phyloP scores from a whole-genome alignment of 306 rosid genomes.

The Cucumis sativus region DNA sequence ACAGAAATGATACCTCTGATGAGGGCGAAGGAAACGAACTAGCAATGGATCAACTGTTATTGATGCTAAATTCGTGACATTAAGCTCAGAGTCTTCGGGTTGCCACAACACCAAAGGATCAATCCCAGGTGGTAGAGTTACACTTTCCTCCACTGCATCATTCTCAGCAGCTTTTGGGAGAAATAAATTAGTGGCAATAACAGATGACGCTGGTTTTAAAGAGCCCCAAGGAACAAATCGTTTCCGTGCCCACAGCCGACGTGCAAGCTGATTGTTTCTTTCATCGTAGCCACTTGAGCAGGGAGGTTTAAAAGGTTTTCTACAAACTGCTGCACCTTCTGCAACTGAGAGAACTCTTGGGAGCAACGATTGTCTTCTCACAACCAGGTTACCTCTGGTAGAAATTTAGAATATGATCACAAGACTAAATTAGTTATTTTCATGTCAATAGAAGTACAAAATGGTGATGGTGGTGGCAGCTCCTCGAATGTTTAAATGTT shows the following conservation, averaged over 20 bases:
- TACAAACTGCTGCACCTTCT: conserved; percentile 51
- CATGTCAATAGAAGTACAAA: not conserved
- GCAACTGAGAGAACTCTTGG: conserved; percentile 73
- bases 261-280: conserved; percentile 44
- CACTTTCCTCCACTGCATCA: conserved; percentile 26
- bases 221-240: conserved; percentile 95
- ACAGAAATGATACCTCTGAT: conserved; percentile 54
- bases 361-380: conserved; percentile 69
- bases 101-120: conserved; percentile 86
- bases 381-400: conserved; percentile 60
- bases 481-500: not conserved
- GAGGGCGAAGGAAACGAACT: conserved; percentile 81
- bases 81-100: conserved; percentile 34
- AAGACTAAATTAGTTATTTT: not conserved
- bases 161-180: conserved; percentile 16
- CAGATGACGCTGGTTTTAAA: conserved; percentile 24
- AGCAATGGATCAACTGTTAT: conserved; percentile 71
- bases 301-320: conserved; percentile 91
- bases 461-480: not conserved
- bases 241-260: conserved; percentile 75
- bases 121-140: conserved; percentile 52
- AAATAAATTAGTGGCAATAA: conserved; percentile 22
- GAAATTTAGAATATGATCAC: not conserved
- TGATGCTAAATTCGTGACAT: conserved; percentile 20
- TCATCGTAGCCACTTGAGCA: conserved; percentile 36